Evolutionary conservation across 371 early-diverging fungal genomes (phyloP).

Genomic region (Mucor lusitanicus): DNA sequence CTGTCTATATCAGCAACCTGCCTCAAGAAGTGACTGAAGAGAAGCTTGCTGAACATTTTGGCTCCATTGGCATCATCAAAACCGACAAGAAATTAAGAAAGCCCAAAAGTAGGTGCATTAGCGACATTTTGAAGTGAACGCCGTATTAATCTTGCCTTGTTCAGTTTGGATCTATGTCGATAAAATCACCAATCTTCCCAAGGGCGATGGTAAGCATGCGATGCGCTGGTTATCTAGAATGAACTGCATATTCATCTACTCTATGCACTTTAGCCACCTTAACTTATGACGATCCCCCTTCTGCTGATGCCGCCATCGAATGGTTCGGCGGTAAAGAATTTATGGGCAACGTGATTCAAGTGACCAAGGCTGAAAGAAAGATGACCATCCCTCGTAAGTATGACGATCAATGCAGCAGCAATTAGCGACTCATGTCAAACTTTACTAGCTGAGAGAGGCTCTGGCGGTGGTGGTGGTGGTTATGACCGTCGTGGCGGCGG

Average conservation of each 20-base stretch:
- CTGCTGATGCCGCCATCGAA: conserved; percentile 70
- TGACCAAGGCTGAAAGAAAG: conserved; percentile 66
- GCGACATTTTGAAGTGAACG: neutral
- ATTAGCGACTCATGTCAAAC: neutral
- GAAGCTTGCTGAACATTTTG: conserved; percentile 63
- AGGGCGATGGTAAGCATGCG: conserved; percentile 67
- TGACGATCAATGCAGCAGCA: neutral
- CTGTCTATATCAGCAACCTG: conserved; percentile 67
- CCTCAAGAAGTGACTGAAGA: conserved; percentile 60
- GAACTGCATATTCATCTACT: neutral
- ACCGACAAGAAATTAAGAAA: conserved; percentile 62
- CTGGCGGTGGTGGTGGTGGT: conserved; percentile 16
- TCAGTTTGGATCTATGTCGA: conserved; percentile 72
- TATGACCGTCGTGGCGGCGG: conserved; percentile 9
- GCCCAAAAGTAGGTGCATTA: conserved; percentile 53
- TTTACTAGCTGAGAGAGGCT: conserved; percentile 16
- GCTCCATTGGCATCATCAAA: conserved; percentile 73
- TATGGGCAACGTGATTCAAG: conserved; percentile 59
- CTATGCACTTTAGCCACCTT: conserved; percentile 53
- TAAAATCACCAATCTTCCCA: conserved; percentile 58
- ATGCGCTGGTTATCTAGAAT: neutral
- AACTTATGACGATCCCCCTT: conserved; percentile 72
- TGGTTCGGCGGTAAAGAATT: conserved; percentile 70
- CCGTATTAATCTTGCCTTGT: neutral
- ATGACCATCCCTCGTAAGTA: conserved; percentile 27